phyloP scores from a whole-genome alignment of 75 land plant species.

The Pinus taeda region DNA sequence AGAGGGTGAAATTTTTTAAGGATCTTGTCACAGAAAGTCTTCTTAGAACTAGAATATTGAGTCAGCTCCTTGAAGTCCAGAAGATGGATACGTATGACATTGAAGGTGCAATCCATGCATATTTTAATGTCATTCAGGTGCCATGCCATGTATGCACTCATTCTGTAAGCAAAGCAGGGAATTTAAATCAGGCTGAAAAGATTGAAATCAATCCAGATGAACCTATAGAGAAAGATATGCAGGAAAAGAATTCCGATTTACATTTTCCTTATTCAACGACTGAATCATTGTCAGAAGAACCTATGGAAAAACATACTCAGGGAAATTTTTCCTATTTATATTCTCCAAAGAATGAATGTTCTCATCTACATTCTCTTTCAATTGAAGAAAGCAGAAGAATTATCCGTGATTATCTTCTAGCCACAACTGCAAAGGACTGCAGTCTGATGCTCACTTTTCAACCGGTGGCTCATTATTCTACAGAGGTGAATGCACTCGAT shows the following conservation, averaged over 20 bases:
- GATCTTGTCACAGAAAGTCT: constrained; percentile 67
- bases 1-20: constrained; percentile 43
- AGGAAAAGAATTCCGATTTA: background rate
- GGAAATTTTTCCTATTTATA: background rate
- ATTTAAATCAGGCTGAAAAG: background rate
- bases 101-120: constrained; percentile 93
- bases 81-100: constrained; percentile 83
- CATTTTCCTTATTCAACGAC: background rate
- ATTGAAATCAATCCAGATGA: background rate
- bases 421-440: constrained; percentile 96
- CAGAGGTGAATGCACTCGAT: constrained; percentile 11
- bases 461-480: constrained; percentile 15
- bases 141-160: constrained; percentile 49
- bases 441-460: constrained; percentile 87
- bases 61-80: constrained; percentile 60
- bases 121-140: constrained; percentile 51
- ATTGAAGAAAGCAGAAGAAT: constrained; percentile 60
- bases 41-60: constrained; percentile 36
- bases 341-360: background rate
- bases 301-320: background rate
- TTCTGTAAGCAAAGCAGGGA: constrained; percentile 4
- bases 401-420: constrained; percentile 75
- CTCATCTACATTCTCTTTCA: constrained; percentile 51
- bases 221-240: background rate
- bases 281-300: background rate